A percentile compares a stretch with the other conserved stretches of the same genome.
phyloP scores from a whole-genome alignment of 768 basidiomycete genomes.

The Pulveroboletus sp. region DNA sequence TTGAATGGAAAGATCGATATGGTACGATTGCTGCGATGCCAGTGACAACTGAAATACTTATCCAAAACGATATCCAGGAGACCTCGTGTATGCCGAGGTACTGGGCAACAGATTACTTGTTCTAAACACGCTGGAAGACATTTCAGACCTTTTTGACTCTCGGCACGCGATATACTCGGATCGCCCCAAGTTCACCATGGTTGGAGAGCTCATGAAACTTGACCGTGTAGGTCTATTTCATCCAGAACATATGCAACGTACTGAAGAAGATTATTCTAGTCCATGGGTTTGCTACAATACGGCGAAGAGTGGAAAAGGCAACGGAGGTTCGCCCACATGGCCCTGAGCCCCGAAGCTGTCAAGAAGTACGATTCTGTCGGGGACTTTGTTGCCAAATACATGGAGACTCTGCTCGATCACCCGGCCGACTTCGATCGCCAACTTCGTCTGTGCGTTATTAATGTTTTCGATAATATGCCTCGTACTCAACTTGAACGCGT shows the following conservation, averaged over 20 bases:
- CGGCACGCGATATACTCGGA: constrained; percentile 29
- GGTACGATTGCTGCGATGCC: too few species aligned
- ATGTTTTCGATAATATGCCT: background rate
- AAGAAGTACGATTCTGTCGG: constrained; percentile 32
- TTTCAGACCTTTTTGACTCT: constrained; percentile 30
- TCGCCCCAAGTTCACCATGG: constrained; percentile 34
- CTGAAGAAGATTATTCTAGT: constrained; percentile 8
- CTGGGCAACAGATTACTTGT: constrained; percentile 29
- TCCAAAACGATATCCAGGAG: constrained; percentile 18
- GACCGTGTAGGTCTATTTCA: constrained; percentile 5
- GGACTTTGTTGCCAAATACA: constrained; percentile 23
- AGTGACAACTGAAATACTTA: too few species aligned
- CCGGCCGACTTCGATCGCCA: constrained; percentile 20
- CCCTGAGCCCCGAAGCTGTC: constrained; percentile 29
- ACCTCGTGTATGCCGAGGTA: constrained; percentile 28
- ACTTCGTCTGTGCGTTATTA: constrained; percentile 18
- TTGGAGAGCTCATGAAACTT: constrained; percentile 34
- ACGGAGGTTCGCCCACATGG: constrained; percentile 29
- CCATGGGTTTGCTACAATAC: constrained; percentile 22
- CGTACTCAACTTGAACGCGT: background rate
- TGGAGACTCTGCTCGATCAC: constrained; percentile 7
- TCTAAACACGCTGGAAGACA: constrained; percentile 26
- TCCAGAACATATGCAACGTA: background rate
- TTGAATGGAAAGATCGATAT: constrained; percentile 8
- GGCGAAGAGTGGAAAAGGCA: constrained; percentile 20